These are phyloP conservation scores for Monosporozyma unispora DNA, from an alignment of 805 yeast species.

Conservation along the genomic window DNA sequence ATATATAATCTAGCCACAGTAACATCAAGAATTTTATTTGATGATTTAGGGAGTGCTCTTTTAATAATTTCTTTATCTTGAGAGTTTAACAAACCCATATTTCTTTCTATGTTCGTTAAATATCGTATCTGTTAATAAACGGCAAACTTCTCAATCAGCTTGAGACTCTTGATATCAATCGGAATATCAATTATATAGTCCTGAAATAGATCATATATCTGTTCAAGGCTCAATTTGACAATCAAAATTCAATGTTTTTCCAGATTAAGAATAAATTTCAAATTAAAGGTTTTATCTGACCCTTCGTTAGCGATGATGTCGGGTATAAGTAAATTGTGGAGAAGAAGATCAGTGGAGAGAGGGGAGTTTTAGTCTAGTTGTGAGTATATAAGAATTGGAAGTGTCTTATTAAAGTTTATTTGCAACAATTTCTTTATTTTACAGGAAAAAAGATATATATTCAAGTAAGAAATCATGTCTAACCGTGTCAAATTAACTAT, in stretches of 20 bases:
- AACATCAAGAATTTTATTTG: conserved; percentile 83
- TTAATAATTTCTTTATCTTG: conserved; percentile 84
- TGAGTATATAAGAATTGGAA: neutral
- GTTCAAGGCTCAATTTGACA: neutral
- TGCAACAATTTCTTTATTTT: no score
- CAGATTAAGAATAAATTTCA: neutral
- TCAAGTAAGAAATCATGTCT: neutral
- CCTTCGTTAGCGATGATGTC: neutral
- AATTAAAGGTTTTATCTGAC: neutral
- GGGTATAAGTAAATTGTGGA: neutral
- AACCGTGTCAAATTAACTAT: neutral
- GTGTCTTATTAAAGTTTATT: no score
- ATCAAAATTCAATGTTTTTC: neutral
- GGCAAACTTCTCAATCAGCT: no score
- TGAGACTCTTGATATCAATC: no score
- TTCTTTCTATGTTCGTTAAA: neutral
- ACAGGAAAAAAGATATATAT: neutral
- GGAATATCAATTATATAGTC: no score
- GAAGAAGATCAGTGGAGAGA: neutral
- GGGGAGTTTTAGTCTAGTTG: neutral
- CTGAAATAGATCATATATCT: neutral
- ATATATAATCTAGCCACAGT: conserved; percentile 83
- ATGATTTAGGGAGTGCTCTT: conserved; percentile 77
- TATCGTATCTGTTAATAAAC: neutral
- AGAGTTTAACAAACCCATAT: conserved; percentile 36